phyloP scores from a whole-genome alignment of 768 basidiomycete species.

The Lepiota brunneoincarnata region DNA sequence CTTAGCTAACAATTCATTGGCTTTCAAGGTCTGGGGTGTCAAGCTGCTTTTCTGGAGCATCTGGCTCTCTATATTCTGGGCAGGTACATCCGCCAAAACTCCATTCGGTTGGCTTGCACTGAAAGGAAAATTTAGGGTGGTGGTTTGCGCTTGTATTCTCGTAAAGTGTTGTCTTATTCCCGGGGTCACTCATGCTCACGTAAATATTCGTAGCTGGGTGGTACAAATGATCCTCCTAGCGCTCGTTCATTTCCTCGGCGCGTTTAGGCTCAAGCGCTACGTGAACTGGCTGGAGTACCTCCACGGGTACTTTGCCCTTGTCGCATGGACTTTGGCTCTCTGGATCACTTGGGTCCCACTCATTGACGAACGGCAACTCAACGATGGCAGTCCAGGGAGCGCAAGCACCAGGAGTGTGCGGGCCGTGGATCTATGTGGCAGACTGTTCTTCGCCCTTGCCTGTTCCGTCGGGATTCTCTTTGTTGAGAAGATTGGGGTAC shows the following conservation, averaged over 20 bases:
- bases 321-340: conserved; percentile 1
- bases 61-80: conserved; percentile 9
- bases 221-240: background rate
- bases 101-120: background rate
- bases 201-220: background rate
- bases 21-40: conserved; percentile 6
- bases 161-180: background rate
- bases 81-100: background rate
- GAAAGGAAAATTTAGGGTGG: background rate
- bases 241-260: background rate
- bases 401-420: conserved; percentile 1
- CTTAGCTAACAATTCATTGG: background rate
- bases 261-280: conserved; percentile 1
- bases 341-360: conserved; percentile 8
- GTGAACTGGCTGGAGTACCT: conserved; percentile 9
- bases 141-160: conserved; percentile 6
- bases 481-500: background rate
- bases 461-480: background rate
- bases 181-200: background rate
- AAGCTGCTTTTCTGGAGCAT: conserved; percentile 6
- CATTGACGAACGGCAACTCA: background rate
- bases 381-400: background rate
- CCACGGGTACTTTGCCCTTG: conserved; percentile 6
- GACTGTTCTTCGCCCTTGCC: background rate
- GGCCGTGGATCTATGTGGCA: background rate